Percentiles rank a stretch among this genome's conserved stretches.
Conservation (phyloP, 495 filamentous ascomycete genomes). For the Melanomma pulvis-pyrius region DNA sequence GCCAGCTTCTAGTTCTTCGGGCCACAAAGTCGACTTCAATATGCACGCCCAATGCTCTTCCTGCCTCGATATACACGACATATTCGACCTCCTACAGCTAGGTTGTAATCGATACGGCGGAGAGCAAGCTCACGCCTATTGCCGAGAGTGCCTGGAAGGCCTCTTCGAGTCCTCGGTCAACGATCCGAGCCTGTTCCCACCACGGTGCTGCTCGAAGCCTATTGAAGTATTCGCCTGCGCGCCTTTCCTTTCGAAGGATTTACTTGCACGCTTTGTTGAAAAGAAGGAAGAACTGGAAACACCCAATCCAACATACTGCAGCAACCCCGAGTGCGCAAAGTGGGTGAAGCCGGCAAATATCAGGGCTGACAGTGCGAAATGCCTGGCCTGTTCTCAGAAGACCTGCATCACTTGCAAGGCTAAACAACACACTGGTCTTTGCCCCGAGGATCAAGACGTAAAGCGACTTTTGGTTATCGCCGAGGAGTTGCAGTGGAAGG, state of each 20-base stretch:
- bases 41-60: too few relatives aligned
- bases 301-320: conserved; percentile 1
- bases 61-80: too few relatives aligned
- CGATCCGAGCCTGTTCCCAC: too few relatives aligned
- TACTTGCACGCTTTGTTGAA: neutral
- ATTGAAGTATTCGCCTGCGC: neutral
- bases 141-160: too few relatives aligned
- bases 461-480: neutral
- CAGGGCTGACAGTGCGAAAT: neutral
- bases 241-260: neutral
- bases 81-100: too few relatives aligned
- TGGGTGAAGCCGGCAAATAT: neutral
- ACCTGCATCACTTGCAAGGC: conserved; percentile 1
- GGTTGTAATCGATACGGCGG: too few relatives aligned
- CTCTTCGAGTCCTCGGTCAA: too few relatives aligned
- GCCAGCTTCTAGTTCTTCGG: too few relatives aligned
- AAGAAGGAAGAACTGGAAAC: neutral
- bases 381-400: neutral
- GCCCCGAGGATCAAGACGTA: neutral
- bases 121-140: too few relatives aligned
- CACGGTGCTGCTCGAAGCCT: too few relatives aligned
- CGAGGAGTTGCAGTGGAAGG: neutral
- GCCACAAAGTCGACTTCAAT: too few relatives aligned
- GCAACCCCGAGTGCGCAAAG: neutral
- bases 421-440: neutral